These are phyloP conservation scores for Fusarium marasasianum DNA, from an alignment of 2,329 filamentous ascomycete species.

Conservation along the genomic window DNA sequence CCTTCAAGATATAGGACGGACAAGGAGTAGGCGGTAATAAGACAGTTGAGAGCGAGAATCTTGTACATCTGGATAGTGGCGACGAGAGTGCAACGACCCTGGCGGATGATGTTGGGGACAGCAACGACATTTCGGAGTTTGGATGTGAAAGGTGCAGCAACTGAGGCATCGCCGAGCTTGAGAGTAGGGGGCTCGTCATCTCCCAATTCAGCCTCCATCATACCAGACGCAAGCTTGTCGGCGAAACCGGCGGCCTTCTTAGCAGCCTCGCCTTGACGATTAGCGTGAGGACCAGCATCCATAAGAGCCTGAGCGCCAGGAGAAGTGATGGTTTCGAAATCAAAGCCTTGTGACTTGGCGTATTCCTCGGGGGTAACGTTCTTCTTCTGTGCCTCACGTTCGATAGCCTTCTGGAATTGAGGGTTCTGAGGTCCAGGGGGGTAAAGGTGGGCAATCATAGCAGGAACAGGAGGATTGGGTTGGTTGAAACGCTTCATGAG, in stretches of 20 bases:
- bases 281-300: constrained; percentile 46
- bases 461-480: constrained; percentile 89
- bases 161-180: constrained; percentile 96
- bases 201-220: constrained; percentile 91
- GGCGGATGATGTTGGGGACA: constrained; percentile 97
- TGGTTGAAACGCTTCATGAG: constrained; percentile 97
- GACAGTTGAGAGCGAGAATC: constrained; percentile 95
- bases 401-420: constrained; percentile 91
- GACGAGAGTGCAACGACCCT: constrained; percentile 96
- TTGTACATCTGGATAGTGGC: constrained; percentile 99
- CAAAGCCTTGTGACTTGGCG: constrained; percentile 61
- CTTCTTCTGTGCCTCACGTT: constrained; percentile 85
- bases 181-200: constrained; percentile 93
- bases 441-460: constrained; percentile 91
- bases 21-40: constrained; percentile 97
- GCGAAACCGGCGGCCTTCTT: constrained; percentile 81
- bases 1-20: constrained; percentile 96
- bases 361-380: constrained; percentile 70
- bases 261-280: constrained; percentile 67
- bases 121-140: constrained; percentile 97
- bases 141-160: constrained; percentile 96
- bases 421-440: constrained; percentile 91
- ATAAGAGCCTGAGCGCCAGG: constrained; percentile 70
- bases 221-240: constrained; percentile 83
- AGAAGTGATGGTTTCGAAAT: constrained; percentile 72